These are phyloP conservation scores for Magnaporthiopsis rhizophila DNA, from an alignment of 2,329 filamentous ascomycete genomes.

Conservation along the genomic window DNA sequence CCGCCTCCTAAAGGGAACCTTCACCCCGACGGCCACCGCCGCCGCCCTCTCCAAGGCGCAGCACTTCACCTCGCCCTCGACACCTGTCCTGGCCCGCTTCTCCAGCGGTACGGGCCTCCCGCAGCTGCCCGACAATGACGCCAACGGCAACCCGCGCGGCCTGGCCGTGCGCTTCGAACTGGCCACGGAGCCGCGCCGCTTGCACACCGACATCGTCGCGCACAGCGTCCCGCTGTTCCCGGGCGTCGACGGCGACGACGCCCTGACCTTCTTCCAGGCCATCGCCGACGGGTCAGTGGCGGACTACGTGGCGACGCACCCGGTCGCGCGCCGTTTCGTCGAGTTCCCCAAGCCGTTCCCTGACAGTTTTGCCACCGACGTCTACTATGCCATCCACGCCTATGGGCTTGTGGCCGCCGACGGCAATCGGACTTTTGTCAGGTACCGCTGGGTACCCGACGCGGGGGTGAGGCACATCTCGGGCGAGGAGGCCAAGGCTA, in stretches of 20 bases:
- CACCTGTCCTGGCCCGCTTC: slow-evolving; percentile 40
- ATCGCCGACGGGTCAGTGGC: slow-evolving; percentile 28
- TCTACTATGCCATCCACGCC: slow-evolving; percentile 40
- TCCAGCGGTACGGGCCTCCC: slow-evolving; percentile 43
- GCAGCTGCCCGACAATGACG: slow-evolving; percentile 37
- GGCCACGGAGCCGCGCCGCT: slow-evolving; percentile 25
- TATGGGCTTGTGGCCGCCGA: slow-evolving; percentile 33
- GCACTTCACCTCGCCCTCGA: slow-evolving; percentile 37
- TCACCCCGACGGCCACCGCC: slow-evolving; percentile 37
- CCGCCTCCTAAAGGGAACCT: slow-evolving; percentile 40
- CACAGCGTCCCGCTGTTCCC: slow-evolving; percentile 47
- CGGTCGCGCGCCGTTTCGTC: slow-evolving; percentile 39
- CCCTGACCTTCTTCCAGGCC: slow-evolving; percentile 39
- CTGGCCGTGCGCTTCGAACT: slow-evolving; percentile 41
- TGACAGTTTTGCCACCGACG: slow-evolving; percentile 37
- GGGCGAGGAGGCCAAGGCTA: slow-evolving; percentile 27
- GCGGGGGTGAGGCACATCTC: slow-evolving; percentile 31
- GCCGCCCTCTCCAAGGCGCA: slow-evolving; percentile 34
- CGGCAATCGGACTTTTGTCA: slow-evolving; percentile 34
- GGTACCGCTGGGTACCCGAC: slow-evolving; percentile 41
- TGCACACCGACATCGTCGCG: slow-evolving; percentile 48
- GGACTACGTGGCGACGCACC: slow-evolving; percentile 35
- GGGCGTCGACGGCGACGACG: slow-evolving; percentile 41
- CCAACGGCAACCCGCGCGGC: slow-evolving; percentile 38
- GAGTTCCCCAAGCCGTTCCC: slow-evolving; percentile 40